Evolutionary conservation across 2,329 filamentous ascomycete species (phyloP).

Genomic region (Colletotrichum musae): DNA sequence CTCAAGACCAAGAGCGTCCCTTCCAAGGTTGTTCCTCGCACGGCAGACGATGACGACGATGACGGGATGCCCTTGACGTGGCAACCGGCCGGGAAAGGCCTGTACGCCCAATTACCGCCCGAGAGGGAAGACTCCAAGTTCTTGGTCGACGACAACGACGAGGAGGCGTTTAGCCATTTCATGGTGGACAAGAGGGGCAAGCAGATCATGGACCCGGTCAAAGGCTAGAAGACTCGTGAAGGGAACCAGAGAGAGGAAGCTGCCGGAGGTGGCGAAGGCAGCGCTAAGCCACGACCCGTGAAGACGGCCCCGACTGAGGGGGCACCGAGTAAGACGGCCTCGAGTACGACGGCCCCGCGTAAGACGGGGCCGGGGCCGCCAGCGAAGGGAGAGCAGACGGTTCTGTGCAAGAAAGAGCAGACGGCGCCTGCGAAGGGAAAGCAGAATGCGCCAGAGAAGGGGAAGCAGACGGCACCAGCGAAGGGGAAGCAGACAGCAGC

Average conservation of each 20-base stretch:
- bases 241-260: background rate
- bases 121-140: slow-evolving; percentile 56
- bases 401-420: background rate
- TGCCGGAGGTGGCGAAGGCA: background rate
- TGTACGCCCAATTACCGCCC: slow-evolving; percentile 37
- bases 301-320: background rate
- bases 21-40: slow-evolving; percentile 33
- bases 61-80: slow-evolving; percentile 56
- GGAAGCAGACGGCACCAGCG: background rate
- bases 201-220: slow-evolving; percentile 51
- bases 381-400: no score
- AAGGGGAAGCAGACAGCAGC: background rate
- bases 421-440: background rate
- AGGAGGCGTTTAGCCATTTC: slow-evolving; percentile 61
- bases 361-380: no score
- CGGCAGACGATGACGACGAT: slow-evolving; percentile 49
- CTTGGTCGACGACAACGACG: slow-evolving; percentile 57
- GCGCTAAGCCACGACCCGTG: background rate
- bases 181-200: slow-evolving; percentile 55
- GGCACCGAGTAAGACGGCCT: no score
- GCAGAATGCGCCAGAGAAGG: background rate
- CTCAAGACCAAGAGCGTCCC: slow-evolving; percentile 51
- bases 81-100: slow-evolving; percentile 34
- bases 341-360: no score
- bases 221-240: slow-evolving; percentile 13